A percentile compares a stretch with the other conserved stretches of the same genome.
phyloP scores from a whole-genome alignment of 495 filamentous ascomycete genomes.

The Apiosordaria backusii region DNA sequence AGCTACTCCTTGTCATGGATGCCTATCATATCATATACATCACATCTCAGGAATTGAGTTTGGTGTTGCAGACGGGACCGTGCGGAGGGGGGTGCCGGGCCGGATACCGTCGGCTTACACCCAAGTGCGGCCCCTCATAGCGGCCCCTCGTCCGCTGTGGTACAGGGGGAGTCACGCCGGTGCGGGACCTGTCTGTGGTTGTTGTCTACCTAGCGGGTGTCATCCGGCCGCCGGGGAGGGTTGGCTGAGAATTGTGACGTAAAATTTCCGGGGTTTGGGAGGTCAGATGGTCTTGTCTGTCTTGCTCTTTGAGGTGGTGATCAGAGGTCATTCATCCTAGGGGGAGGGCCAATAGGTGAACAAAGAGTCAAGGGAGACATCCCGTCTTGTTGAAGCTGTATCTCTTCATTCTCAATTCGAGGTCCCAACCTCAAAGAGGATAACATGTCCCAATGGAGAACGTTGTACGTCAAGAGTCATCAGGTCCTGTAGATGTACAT shows the following conservation, averaged over 20 bases:
- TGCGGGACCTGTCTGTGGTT: no score
- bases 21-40: neutral
- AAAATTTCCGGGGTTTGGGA: neutral
- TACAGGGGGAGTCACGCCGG: neutral
- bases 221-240: no score
- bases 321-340: neutral
- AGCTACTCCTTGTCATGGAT: neutral
- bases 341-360: no score
- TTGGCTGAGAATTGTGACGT: neutral
- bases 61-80: neutral
- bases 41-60: neutral
- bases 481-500: no score
- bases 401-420: neutral
- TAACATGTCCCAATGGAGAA: neutral
- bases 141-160: conserved; percentile 1
- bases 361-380: neutral
- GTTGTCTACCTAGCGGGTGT: no score
- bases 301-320: neutral
- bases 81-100: neutral
- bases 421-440: neutral
- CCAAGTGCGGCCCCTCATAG: conserved; percentile 3
- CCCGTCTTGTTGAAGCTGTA: neutral
- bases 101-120: conserved; percentile 30
- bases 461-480: neutral
- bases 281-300: neutral